A percentile compares a stretch with the other conserved stretches of the same genome.
Conservation (phyloP, 169 alveolate species). For the Neospora caninum region DNA sequence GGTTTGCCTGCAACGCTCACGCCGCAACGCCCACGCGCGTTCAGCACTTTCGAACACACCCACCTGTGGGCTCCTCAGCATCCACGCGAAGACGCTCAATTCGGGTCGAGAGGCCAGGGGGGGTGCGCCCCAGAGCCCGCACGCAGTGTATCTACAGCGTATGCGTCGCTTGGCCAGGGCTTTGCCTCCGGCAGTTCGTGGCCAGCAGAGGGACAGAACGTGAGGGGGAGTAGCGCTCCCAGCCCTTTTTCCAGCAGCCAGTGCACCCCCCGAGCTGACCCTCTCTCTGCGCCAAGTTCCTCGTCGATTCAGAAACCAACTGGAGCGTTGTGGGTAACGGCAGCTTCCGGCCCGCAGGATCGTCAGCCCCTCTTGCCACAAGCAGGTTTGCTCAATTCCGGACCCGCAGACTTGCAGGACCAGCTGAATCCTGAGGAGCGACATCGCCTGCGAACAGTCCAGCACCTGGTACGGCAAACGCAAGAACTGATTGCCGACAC, state of each 20-base stretch:
- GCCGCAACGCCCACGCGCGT: background rate
- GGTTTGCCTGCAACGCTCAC: background rate
- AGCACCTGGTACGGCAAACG: constrained; percentile 3
- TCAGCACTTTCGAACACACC: background rate
- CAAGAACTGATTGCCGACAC: background rate
- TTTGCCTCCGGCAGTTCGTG: background rate
- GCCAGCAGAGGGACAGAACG: background rate
- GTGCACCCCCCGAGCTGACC: background rate
- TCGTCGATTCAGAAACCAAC: background rate
- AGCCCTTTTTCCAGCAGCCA: background rate
- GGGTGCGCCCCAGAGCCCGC: no score
- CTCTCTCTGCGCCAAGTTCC: background rate
- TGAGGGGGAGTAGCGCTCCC: background rate
- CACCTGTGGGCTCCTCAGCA: no score
- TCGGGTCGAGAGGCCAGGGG: no score
- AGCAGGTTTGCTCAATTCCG: background rate
- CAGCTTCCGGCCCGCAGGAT: background rate
- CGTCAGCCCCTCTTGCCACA: background rate
- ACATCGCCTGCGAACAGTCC: background rate
- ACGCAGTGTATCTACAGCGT: no score
- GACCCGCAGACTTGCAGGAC: background rate
- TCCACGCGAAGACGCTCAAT: no score
- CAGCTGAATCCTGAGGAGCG: constrained; percentile 11
- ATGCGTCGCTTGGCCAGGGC: background rate
- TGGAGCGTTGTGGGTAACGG: background rate